Percentiles rank a stretch among this genome's conserved stretches.
Evolutionary conservation across 140 eudicot genomes (phyloP).

Genomic region (Senecio squalidus): DNA sequence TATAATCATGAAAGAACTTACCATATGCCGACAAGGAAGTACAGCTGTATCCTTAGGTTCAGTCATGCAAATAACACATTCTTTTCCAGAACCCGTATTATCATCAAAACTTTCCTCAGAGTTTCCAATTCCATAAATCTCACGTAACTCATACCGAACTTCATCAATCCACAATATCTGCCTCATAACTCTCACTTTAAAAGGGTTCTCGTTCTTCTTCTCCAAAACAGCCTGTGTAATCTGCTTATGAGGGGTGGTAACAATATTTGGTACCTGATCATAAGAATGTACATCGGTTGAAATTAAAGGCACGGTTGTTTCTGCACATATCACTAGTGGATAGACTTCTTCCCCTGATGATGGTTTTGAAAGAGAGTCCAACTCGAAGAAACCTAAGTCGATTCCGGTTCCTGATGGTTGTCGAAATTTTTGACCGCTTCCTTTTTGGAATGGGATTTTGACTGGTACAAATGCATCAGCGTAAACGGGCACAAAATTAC

Average conservation of each 20-base stretch:
- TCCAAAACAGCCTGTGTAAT: conserved; percentile 64
- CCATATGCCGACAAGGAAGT: conserved; percentile 87
- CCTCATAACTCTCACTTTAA: conserved; percentile 45
- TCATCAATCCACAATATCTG: conserved; percentile 75
- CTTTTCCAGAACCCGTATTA: conserved; percentile 49
- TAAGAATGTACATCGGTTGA: conserved; percentile 25
- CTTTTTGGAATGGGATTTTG: conserved; percentile 60
- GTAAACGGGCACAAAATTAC: conserved; percentile 46
- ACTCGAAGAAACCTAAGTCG: conserved; percentile 60
- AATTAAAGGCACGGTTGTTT: conserved; percentile 33
- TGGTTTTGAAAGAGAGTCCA: conserved; percentile 58
- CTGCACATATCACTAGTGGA: conserved; percentile 73
- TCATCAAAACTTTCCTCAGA: conserved; percentile 46
- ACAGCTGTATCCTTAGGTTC: conserved; percentile 81
- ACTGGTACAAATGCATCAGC: conserved; percentile 63
- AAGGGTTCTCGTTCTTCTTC: conserved; percentile 42
- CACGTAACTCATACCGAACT: conserved; percentile 68
- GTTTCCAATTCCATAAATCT: conserved; percentile 62
- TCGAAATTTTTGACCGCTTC: conserved; percentile 51
- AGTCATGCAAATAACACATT: conserved; percentile 74
- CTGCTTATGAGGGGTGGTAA: conserved; percentile 53
- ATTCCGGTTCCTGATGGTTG: conserved; percentile 79
- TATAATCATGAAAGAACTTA: conserved; percentile 23
- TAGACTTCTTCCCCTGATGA: conserved; percentile 50
- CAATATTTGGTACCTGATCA: conserved; percentile 22